A percentile compares a stretch with the other conserved stretches of the same genome.
These are phyloP conservation scores for Athelia psychrophila DNA, from an alignment of 1,284 basidiomycete genomes.

Conservation along the genomic window DNA sequence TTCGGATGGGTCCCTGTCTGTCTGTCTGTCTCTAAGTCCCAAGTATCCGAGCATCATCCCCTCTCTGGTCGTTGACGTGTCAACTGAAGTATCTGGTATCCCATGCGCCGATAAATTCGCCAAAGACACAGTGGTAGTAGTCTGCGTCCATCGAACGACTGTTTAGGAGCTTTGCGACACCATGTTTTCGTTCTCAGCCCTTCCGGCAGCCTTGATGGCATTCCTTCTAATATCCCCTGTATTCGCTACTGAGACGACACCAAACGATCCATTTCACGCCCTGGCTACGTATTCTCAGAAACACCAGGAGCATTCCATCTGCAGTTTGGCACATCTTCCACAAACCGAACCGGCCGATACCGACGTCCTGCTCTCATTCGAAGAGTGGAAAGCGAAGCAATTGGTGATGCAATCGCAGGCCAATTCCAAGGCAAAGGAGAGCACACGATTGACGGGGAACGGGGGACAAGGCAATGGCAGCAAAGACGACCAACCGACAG, in stretches of 20 bases:
- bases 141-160: not conserved
- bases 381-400: slow-evolving; percentile 86
- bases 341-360: slow-evolving; percentile 54
- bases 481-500: slow-evolving; percentile 8
- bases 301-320: slow-evolving; percentile 55
- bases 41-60: too few relatives aligned
- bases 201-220: slow-evolving; percentile 31
- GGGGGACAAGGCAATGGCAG: slow-evolving; percentile 10
- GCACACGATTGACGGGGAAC: slow-evolving; percentile 17
- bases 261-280: slow-evolving; percentile 58
- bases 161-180: not conserved
- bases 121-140: not conserved
- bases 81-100: too few relatives aligned
- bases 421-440: slow-evolving; percentile 26
- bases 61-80: too few relatives aligned
- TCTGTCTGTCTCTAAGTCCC: too few relatives aligned
- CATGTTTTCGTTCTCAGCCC: slow-evolving; percentile 5
- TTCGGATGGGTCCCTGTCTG: too few relatives aligned
- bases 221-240: slow-evolving; percentile 39
- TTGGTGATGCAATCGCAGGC: slow-evolving; percentile 25
- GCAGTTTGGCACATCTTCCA: slow-evolving; percentile 58
- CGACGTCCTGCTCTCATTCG: slow-evolving; percentile 75
- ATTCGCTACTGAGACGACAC: slow-evolving; percentile 38
- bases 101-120: not conserved
- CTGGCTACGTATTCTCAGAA: slow-evolving; percentile 45